Base-by-base conservation (phyloP, 2,329 filamentous ascomycete species). In the Alternaria sp. region DNA sequence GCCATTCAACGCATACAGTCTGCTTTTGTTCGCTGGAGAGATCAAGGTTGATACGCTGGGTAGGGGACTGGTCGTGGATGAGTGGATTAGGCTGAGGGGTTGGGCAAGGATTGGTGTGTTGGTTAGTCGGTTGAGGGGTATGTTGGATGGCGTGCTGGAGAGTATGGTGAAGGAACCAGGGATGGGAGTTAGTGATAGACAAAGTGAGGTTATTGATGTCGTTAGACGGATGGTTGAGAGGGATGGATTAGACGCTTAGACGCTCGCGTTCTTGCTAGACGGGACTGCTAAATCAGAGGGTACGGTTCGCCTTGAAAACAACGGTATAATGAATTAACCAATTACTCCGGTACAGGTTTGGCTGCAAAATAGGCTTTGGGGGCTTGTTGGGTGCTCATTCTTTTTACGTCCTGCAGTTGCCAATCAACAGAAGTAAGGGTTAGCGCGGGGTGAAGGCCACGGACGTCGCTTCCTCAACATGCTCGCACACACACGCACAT, bases 31-130 rank as follows among this genome's bases (percentile, higher is more conserved):
- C 80, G 91, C 90, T 1, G 96, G 96, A 0, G 85, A 88, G 2
- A 93, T 98, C 54, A 88, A 89, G 63, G 88, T 98, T 4, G 96
- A 98, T 80, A 97, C 93, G 1, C 83, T 93, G 46, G 95, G 95
- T 6, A 86, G 94, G 21, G 96, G 96, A 0, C 82, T 99, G 17
- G 83, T 97, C 4, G 92, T 99, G 4, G 96, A 98, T 80, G 93
- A 93, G 55, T 98, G 95, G 96, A 83, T 98, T 32, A 80, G 87
- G 36, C 82, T 99, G 30, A 87, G 93, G 23, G 96, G 96, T 1
- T 99, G 96, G 96, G 95, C 96, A 1, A 88, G 96, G 50, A 96
- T 99, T 67, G 96, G 95, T 28, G 95, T 98, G 12, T 80, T 99
- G 69, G 91, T 97, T 3, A 92, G 91, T 49, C 86, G 95, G 66